Base-by-base conservation (phyloP, 345 rosid genomes). In the Toxicodendron radicans region DNA sequence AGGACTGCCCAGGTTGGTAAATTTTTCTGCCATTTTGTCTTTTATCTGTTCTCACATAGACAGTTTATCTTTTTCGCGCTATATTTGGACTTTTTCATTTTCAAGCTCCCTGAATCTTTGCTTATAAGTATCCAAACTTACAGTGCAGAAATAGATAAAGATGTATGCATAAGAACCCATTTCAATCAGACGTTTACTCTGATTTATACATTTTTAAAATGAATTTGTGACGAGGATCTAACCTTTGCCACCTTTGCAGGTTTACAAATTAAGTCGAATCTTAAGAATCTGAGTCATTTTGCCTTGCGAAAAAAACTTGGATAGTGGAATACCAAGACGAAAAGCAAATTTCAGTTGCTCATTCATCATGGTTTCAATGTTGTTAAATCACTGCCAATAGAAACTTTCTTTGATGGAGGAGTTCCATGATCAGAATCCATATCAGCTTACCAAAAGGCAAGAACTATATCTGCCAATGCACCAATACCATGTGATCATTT, bases 1-100 rank as follows among this genome's bases (percentile, higher is more conserved):
- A 88, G 98, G 82, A 91, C 93, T 77, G 98, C 97, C 35, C 99
- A 93, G 89, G 99, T 91, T 71, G 59, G 87, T 75, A 76, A 72
- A 72, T 76, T 74, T 59, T 68, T 58, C 74, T 38, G 33, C 60
- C 45, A 24, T 64, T 61, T 10, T 45, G 17, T 45, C 60, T 56
- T 43, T 54, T 48, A 38, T n/a, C 23, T 5, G 35, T 58, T 52
- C 46, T 16, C 48, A n/a, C 62, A 23, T 59, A 41, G 33, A 33
- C 7, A 9, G 49, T 66, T 49, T 59, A 33, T 43, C 43, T 38
- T 38, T 38, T 38, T 7, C 7, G 9, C 1, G 1, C 6, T 38
- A 0, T 38, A 38, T 7, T 38, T 0, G 9, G 9, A 5, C 43
- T 38, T 38, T 11, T 3, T 2, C 52, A 12, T 48, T 1, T 12